Evolutionary conservation across 306 rosid species (phyloP), one percentile per base, ranked within the genome.

Genomic region (Styphnolobium japonicum): DNA sequence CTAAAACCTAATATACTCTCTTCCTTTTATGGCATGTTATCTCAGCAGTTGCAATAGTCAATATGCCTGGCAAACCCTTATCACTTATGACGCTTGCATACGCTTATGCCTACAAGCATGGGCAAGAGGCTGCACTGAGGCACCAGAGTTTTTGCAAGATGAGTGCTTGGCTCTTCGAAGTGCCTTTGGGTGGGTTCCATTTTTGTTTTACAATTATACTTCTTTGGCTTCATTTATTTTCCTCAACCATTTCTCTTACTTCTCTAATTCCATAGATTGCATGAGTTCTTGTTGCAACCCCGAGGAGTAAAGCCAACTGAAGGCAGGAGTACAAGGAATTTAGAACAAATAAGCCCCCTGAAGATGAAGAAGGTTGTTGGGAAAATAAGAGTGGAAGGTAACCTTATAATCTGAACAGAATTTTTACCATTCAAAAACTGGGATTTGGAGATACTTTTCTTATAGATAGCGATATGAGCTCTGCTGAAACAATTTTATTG

Each of bases 371-470:
- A 87, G 81, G 96, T 89, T 75, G 91, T 90, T 14, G 97, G 99
- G 62, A 95, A 91, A 85, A 90, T 95, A 79, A 90, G 92, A 87
- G 98, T 91, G 60, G 99, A 95, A 91, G 99, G 99, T 95, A 86
- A 80, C 11, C 61, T 37, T 60, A 40, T 19, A 56, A 42, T 71
- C 55, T 45, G 9, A 48, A 58, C 39, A 53, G 39, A 33, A 52
- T 25, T 37, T 37, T 61, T 53, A 69, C 56, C 45, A 11, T 36
- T 65, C 33, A 66, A 52, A 27, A 42, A 4, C 49, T 40, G 12
- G 14, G 40, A 55, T 51, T 51, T 39, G 3, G 25, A 69, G 45
- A 77, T 52, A 11, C 9, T 64, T 65, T 19, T 56, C 53, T 60
- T 33, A 51, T 75, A 22, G 15, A 43, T 68, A n/a, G 29, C 22